Percentiles rank a stretch among this genome's conserved stretches.
Conservation (phyloP, 345 rosid species). For the Cardamine resedifolia region DNA sequence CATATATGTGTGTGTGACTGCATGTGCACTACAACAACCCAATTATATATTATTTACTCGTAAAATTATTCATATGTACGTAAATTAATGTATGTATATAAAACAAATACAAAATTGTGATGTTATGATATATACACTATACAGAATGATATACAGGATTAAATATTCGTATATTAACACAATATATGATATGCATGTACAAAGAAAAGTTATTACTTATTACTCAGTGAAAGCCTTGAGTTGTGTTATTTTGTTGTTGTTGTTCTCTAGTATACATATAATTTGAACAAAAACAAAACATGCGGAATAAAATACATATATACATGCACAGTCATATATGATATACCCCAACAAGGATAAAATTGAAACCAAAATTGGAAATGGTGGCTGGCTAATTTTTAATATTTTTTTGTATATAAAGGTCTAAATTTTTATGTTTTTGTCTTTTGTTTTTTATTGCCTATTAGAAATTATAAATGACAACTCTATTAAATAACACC, state of each 20-base stretch:
- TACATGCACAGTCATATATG: neutral
- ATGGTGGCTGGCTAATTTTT: neutral
- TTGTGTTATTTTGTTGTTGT: neutral
- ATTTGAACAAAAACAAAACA: neutral
- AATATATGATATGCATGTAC: neutral
- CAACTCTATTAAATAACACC: too few relatives aligned
- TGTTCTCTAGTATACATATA: neutral
- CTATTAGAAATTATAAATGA: neutral
- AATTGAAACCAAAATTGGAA: neutral
- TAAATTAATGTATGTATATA: neutral
- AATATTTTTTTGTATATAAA: too few relatives aligned
- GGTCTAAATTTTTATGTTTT: neutral
- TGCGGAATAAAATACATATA: neutral
- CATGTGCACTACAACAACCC: constrained; percentile 38
- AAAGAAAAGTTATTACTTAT: neutral
- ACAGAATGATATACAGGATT: neutral
- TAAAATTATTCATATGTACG: constrained; percentile 6
- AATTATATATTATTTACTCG: constrained; percentile 19
- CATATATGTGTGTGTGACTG: constrained; percentile 16
- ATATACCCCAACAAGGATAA: neutral
- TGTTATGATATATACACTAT: neutral
- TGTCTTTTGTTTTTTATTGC: neutral
- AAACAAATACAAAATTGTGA: neutral
- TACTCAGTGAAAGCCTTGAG: neutral
- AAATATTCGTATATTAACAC: neutral